phyloP scores from a whole-genome alignment of 768 basidiomycete genomes.

The Lactarius trivialis region DNA sequence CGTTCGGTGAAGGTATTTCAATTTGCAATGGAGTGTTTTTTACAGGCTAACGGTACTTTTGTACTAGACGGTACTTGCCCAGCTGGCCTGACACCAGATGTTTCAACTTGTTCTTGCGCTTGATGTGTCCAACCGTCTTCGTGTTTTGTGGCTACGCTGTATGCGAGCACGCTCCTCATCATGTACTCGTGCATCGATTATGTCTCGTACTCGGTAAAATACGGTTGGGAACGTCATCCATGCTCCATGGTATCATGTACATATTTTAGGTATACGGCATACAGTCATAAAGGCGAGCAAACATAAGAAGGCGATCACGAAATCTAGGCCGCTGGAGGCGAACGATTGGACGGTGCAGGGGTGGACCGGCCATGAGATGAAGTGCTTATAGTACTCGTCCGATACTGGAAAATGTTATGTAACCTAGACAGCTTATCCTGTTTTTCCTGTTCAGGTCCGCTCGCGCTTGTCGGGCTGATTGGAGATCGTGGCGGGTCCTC shows the following conservation, averaged over 20 bases:
- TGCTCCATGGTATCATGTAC: slow-evolving; percentile 15
- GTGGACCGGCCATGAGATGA: slow-evolving; percentile 32
- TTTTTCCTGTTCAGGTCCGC: slow-evolving; percentile 29
- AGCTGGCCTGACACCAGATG: slow-evolving; percentile 37
- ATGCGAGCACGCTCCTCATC: background rate
- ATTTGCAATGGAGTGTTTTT: background rate
- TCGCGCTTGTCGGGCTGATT: slow-evolving; percentile 21
- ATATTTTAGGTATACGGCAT: slow-evolving; percentile 18
- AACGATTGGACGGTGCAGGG: slow-evolving; percentile 9
- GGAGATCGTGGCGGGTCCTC: slow-evolving; percentile 20
- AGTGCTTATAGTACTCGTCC: slow-evolving; percentile 54
- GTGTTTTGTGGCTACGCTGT: background rate
- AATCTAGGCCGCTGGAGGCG: slow-evolving; percentile 11
- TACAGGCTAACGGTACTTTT: background rate
- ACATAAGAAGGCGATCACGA: background rate
- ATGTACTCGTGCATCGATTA: background rate
- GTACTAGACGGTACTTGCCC: slow-evolving; percentile 44
- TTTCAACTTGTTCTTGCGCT: slow-evolving; percentile 37
- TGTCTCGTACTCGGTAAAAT: slow-evolving; percentile 1
- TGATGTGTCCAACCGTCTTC: slow-evolving; percentile 6
- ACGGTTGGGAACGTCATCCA: slow-evolving; percentile 10
- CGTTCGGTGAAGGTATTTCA: slow-evolving; percentile 41
- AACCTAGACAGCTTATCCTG: slow-evolving; percentile 68
- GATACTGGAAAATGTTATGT: slow-evolving; percentile 80
- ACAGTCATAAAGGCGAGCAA: slow-evolving; percentile 1